Conservation (phyloP, 2,329 filamentous ascomycete species). For the Curvularia sp. region DNA sequence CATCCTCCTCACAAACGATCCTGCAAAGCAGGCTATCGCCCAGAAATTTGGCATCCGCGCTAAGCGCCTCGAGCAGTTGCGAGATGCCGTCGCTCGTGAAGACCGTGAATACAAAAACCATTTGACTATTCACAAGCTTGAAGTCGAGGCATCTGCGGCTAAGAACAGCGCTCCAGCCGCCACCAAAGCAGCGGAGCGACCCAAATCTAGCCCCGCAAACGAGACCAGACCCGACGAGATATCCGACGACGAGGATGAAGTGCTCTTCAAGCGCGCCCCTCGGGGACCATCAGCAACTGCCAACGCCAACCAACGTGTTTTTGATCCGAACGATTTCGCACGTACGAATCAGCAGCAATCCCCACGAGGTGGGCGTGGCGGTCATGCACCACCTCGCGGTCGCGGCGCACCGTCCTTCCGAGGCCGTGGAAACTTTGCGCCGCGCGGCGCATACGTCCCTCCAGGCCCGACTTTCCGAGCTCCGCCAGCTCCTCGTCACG, state of each 20-base stretch:
- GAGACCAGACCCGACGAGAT: constrained; percentile 30
- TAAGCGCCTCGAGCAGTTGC: constrained; percentile 59
- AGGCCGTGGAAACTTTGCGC: constrained; percentile 39
- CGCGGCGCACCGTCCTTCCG: constrained; percentile 34
- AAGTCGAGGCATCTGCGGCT: constrained; percentile 35
- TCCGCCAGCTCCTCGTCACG: constrained; percentile 38
- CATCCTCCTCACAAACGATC: constrained; percentile 60
- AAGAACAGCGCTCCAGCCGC: constrained; percentile 24
- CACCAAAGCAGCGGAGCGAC: constrained; percentile 31
- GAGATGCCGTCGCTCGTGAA: constrained; percentile 57
- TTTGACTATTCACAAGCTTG: constrained; percentile 48
- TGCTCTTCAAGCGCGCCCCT: constrained; percentile 49
- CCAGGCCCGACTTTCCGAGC: constrained; percentile 37
- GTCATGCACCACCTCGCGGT: constrained; percentile 32
- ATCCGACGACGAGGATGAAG: constrained; percentile 50
- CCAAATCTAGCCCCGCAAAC: constrained; percentile 37
- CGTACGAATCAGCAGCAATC: constrained; percentile 44
- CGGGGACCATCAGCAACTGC: constrained; percentile 43
- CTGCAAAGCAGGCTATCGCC: constrained; percentile 54
- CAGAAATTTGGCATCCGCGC: constrained; percentile 59
- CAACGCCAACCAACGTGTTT: constrained; percentile 44
- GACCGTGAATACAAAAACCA: constrained; percentile 57
- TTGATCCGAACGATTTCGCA: constrained; percentile 59
- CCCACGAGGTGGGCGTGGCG: constrained; percentile 45
- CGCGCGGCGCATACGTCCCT: constrained; percentile 42